These are phyloP conservation scores for Diplosphaera chodatii DNA, from an alignment of 139 green algal species.

Conservation along the genomic window DNA sequence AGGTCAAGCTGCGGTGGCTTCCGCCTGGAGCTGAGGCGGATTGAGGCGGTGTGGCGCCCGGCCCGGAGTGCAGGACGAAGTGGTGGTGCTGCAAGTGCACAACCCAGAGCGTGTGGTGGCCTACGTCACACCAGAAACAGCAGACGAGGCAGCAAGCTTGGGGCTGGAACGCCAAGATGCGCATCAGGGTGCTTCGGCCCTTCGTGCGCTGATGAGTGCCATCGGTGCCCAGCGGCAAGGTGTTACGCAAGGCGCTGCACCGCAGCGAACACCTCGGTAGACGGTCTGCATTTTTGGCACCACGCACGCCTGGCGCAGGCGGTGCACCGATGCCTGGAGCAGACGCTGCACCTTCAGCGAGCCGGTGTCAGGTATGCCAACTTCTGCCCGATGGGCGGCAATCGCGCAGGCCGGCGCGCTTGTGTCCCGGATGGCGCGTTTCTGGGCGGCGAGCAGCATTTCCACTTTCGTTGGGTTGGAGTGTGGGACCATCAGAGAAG, in stretches of 20 bases:
- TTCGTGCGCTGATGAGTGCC: conserved; percentile 9
- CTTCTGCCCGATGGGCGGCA: background rate
- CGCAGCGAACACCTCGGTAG: too few relatives aligned
- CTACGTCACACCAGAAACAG: background rate
- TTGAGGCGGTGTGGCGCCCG: conserved; percentile 19
- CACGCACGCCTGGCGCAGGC: background rate
- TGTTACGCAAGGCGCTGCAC: background rate
- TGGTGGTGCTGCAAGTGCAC: background rate
- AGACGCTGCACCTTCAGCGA: background rate
- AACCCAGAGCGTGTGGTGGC: background rate
- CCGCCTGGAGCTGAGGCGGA: conserved; percentile 40
- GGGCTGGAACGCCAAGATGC: background rate
- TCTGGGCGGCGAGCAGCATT: background rate
- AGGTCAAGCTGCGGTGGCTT: conserved; percentile 47
- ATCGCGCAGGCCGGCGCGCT: background rate
- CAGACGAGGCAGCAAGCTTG: too few relatives aligned
- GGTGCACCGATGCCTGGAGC: background rate
- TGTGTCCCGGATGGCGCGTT: background rate
- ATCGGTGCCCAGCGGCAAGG: conserved; percentile 21
- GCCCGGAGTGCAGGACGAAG: background rate
- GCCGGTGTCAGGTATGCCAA: background rate
- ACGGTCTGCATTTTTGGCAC: too few relatives aligned
- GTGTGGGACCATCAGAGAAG: background rate
- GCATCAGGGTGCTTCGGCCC: conserved; percentile 17
- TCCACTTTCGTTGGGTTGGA: background rate